A percentile compares a stretch with the other conserved stretches of the same genome.
Conservation (phyloP, 202 grass and related monocot genomes). For the Dendrocalamus latiflorus region DNA sequence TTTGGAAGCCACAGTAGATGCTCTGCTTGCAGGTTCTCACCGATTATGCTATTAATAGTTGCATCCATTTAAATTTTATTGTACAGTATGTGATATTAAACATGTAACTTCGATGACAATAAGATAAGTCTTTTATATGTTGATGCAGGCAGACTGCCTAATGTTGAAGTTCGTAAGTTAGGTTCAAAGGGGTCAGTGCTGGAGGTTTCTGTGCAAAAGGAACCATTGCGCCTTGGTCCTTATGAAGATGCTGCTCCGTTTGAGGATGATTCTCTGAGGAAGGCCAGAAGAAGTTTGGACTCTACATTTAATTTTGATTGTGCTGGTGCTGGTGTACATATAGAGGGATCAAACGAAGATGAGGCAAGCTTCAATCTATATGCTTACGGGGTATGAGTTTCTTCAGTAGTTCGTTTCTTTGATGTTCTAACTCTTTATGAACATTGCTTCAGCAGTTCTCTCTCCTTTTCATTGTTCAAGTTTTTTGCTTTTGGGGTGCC, state of each 20-base stretch:
- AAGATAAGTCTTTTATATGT: slow-evolving; percentile 12
- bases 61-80: slow-evolving; percentile 1
- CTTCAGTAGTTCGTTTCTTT: slow-evolving; percentile 7
- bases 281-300: slow-evolving; percentile 42
- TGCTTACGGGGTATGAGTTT: slow-evolving; percentile 82
- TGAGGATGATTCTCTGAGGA: slow-evolving; percentile 19
- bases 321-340: slow-evolving; percentile 41
- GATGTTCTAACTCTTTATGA: too few relatives aligned
- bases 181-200: slow-evolving; percentile 23
- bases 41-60: slow-evolving; percentile 15
- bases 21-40: slow-evolving; percentile 74
- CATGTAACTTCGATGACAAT: neutral
- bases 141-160: slow-evolving; percentile 55
- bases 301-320: slow-evolving; percentile 48
- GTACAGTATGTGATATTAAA: too few relatives aligned
- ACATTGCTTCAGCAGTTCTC: too few relatives aligned
- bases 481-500: neutral
- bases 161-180: slow-evolving; percentile 73
- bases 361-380: slow-evolving; percentile 44
- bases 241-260: slow-evolving; percentile 22
- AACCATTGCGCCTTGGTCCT: slow-evolving; percentile 7
- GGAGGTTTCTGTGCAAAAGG: slow-evolving; percentile 42
- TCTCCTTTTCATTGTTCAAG: neutral
- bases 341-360: slow-evolving; percentile 38
- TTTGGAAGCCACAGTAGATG: slow-evolving; percentile 81